Conservation (phyloP, 2,329 filamentous ascomycete genomes). For the Apiospora sp. region DNA sequence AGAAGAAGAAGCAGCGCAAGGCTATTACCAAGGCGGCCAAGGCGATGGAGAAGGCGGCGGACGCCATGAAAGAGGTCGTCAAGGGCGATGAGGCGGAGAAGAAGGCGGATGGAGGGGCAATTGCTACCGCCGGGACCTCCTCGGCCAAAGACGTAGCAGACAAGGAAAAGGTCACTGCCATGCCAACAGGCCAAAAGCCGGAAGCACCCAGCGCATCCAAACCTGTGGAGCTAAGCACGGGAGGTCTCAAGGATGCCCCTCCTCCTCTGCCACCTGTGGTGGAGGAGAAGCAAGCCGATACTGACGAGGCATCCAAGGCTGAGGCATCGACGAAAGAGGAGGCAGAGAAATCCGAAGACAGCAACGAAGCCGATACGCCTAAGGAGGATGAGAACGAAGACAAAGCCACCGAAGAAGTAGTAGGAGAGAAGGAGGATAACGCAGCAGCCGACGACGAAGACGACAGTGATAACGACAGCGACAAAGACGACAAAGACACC, state of each 20-base stretch:
- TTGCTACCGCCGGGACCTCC: not conserved
- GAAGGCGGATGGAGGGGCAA: not conserved
- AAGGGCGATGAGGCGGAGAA: slow-evolving; percentile 20
- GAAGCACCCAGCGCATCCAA: not conserved
- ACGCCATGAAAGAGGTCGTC: slow-evolving; percentile 27
- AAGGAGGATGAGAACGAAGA: slow-evolving; percentile 35
- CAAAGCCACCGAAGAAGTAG: slow-evolving; percentile 42
- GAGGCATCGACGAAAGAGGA: slow-evolving; percentile 8
- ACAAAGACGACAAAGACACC: slow-evolving; percentile 31
- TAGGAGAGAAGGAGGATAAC: slow-evolving; percentile 34
- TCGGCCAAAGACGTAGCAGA: not conserved
- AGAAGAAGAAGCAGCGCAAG: slow-evolving; percentile 45
- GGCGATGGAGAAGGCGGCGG: slow-evolving; percentile 44
- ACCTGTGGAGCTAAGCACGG: not conserved
- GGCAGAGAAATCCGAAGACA: slow-evolving; percentile 44
- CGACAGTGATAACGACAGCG: slow-evolving; percentile 31
- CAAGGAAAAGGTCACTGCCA: not conserved
- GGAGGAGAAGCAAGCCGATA: not conserved
- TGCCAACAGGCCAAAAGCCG: not conserved
- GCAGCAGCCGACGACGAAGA: slow-evolving; percentile 33
- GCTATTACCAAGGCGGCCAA: slow-evolving; percentile 47
- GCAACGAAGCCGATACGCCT: slow-evolving; percentile 29
- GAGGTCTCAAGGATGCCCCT: not conserved
- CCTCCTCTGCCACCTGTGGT: too few relatives aligned
- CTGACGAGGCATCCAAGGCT: not conserved